Base-by-base conservation (phyloP, 306 rosid genomes). In the Dryas drummondii region DNA sequence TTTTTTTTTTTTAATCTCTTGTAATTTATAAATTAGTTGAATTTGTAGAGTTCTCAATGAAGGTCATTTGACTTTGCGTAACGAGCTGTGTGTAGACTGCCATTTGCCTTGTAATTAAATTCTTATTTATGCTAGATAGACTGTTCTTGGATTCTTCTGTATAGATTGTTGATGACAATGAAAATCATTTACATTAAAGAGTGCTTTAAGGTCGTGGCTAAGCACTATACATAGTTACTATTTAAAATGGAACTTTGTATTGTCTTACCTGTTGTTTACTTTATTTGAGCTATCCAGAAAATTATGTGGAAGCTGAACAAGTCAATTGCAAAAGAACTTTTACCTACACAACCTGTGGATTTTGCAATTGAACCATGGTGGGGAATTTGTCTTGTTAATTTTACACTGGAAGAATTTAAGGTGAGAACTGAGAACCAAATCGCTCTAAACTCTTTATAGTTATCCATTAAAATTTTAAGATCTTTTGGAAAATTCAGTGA, bases 281-380 rank as follows among this genome's bases (percentile, higher is more conserved):
- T 80, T 57, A 68, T 82, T 86, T 88, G 87, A 83, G 84, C 80
- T 79, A 78, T 86, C 78, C 96, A 94, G 98, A 94, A 94, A 91
- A 94, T 94, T 68, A 94, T 84, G 98, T 94, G 97, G 98, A 94
- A 94, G 89, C 80, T 94, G 83, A 94, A 91, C 86, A 94, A 94
- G 91, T 91, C 98, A 64, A 91, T 94, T 79, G 98, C 97, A 73
- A 94, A 89, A 82, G 98, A 94, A 74, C 90, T 80, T 70, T 83
- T 94, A 84, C 98, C 98, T 32, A 80, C 85, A 63, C 97, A 91
- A 74, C 97, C 98, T 61, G 93, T 91, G 75, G 98, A 91, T 80
- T 88, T 94, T 78, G 81, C 88, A 41, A 83, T 94, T 83, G 97
- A 91, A 77, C 90, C 96, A 40, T 94, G 98, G 98, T 94, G 98